Conservation (phyloP, 495 filamentous ascomycete genomes). For the Tuber melanosporum region DNA sequence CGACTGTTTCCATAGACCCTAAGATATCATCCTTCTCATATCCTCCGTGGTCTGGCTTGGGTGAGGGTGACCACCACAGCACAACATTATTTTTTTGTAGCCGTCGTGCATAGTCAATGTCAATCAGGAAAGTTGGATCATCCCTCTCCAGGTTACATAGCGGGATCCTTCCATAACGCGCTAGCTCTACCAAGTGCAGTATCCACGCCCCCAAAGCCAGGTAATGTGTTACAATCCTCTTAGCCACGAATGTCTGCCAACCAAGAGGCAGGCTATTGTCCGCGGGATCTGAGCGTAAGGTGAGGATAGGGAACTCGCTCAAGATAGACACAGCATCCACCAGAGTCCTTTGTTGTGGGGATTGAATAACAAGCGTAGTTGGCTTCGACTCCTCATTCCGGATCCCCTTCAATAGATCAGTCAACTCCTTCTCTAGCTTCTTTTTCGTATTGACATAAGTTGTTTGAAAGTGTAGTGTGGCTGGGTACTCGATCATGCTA, state of each 20-base stretch:
- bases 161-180: slow-evolving; percentile 87
- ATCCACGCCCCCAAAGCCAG: slow-evolving; percentile 88
- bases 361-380: slow-evolving; percentile 80
- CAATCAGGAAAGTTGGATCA: slow-evolving; percentile 88
- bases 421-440: slow-evolving; percentile 78
- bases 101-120: slow-evolving; percentile 86
- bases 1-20: slow-evolving; percentile 75
- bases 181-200: slow-evolving; percentile 73
- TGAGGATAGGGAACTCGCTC: slow-evolving; percentile 74
- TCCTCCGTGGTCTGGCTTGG: slow-evolving; percentile 88
- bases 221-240: slow-evolving; percentile 79
- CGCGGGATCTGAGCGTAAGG: slow-evolving; percentile 69
- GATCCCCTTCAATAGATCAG: slow-evolving; percentile 79
- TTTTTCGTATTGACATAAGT: slow-evolving; percentile 80
- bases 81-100: slow-evolving; percentile 89
- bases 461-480: slow-evolving; percentile 76
- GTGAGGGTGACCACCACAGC: slow-evolving; percentile 90
- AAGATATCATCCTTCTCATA: slow-evolving; percentile 90
- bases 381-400: slow-evolving; percentile 74
- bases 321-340: slow-evolving; percentile 79
- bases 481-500: slow-evolving; percentile 76
- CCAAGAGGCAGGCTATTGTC: slow-evolving; percentile 85
- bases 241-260: slow-evolving; percentile 86
- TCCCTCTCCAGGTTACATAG: slow-evolving; percentile 92
- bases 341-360: slow-evolving; percentile 70